Percentiles rank a stretch among this genome's conserved stretches.
Evolutionary conservation across 139 green algal genomes (phyloP).

Genomic region (Tetraselmis chui): DNA sequence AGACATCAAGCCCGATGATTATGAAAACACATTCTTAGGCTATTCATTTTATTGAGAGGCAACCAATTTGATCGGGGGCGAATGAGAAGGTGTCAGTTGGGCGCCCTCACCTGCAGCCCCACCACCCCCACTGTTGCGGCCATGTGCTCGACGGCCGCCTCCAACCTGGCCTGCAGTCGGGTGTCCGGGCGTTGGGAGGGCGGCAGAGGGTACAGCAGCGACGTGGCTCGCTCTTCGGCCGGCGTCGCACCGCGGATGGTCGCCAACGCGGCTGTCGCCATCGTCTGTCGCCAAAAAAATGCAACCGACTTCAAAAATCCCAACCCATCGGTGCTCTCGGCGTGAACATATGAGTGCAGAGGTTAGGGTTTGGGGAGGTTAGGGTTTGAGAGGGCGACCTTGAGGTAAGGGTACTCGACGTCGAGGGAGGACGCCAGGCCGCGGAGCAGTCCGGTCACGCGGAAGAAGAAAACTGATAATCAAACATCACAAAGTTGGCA

Average conservation of each 20-base stretch:
- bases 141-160: not conserved
- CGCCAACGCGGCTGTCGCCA: not conserved
- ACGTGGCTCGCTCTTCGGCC: not conserved
- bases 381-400: too few relatives aligned
- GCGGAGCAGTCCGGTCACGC: slow-evolving; percentile 21
- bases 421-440: slow-evolving; percentile 18
- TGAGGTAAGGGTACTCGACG: slow-evolving; percentile 17
- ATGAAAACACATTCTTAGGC: too few relatives aligned
- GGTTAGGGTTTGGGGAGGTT: too few relatives aligned
- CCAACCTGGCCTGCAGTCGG: not conserved
- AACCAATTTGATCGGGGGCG: too few relatives aligned
- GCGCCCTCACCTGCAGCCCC: not conserved
- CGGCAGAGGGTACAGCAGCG: not conserved
- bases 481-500: too few relatives aligned
- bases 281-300: too few relatives aligned
- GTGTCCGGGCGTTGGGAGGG: not conserved
- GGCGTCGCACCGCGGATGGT: not conserved
- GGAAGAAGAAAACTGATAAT: slow-evolving; percentile 21
- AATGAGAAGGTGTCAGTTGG: too few relatives aligned
- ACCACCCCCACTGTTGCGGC: not conserved
- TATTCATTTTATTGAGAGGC: too few relatives aligned
- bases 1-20: too few relatives aligned
- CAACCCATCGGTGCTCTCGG: too few relatives aligned
- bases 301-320: too few relatives aligned
- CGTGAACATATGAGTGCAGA: too few relatives aligned